phyloP scores from a whole-genome alignment of 2,329 filamentous ascomycete species.

The Aureobasidium sp. region DNA sequence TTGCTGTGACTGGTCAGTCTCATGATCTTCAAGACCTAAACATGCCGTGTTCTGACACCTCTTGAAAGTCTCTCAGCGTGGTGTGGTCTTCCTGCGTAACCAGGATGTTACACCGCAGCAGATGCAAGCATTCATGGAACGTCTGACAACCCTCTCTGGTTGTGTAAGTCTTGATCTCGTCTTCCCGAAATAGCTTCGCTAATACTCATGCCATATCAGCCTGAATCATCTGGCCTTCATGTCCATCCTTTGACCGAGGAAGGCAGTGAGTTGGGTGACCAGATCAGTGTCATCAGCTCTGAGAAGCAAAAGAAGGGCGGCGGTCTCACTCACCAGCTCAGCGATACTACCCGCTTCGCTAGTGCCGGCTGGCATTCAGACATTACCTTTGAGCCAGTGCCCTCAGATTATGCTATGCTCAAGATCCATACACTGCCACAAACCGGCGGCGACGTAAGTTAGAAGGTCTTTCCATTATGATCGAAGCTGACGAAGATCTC shows the following conservation, averaged over 20 bases:
- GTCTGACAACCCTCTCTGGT: slow-evolving; percentile 39
- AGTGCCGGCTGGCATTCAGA: slow-evolving; percentile 48
- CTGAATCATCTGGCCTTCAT: slow-evolving; percentile 45
- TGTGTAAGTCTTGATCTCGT: slow-evolving; percentile 26
- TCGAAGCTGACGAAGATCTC: not conserved
- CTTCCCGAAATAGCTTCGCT: not conserved
- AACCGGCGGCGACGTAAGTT: slow-evolving; percentile 40
- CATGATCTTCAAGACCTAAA: not conserved
- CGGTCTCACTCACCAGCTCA: slow-evolving; percentile 47
- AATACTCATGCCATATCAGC: slow-evolving; percentile 24
- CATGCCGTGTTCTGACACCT: not conserved
- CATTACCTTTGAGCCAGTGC: slow-evolving; percentile 49
- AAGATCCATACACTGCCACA: slow-evolving; percentile 44
- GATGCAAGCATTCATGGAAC: slow-evolving; percentile 42
- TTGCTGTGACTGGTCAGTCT: slow-evolving; percentile 17
- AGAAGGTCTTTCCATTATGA: not conserved
- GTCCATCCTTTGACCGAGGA: slow-evolving; percentile 50
- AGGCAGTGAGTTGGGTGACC: slow-evolving; percentile 46
- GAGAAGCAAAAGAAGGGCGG: slow-evolving; percentile 51
- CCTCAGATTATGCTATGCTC: slow-evolving; percentile 49
- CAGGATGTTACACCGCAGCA: slow-evolving; percentile 41
- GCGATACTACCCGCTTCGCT: slow-evolving; percentile 45
- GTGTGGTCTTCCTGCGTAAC: slow-evolving; percentile 46
- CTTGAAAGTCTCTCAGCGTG: slow-evolving; percentile 38
- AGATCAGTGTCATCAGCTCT: slow-evolving; percentile 52